Conservation (phyloP, 2,329 filamentous ascomycete genomes). For the Alternaria novae-zelandiae region DNA sequence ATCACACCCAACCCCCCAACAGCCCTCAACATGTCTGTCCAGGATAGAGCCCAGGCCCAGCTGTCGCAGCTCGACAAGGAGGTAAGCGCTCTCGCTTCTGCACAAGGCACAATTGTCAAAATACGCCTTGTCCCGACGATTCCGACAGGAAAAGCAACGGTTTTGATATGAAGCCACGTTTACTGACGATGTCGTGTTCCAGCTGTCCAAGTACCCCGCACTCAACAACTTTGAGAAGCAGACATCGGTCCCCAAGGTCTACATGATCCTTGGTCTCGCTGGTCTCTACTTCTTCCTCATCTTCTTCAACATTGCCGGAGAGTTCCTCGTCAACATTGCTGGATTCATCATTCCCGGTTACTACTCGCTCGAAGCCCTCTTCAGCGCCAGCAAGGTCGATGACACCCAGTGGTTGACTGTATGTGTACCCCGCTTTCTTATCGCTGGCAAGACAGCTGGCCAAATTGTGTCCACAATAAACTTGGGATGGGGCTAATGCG, state of each 20-base stretch:
- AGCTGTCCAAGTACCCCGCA: constrained; percentile 85
- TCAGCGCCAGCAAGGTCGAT: constrained; percentile 73
- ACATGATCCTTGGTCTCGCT: constrained; percentile 76
- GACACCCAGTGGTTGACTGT: constrained; percentile 80
- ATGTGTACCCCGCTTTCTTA: constrained; percentile 27
- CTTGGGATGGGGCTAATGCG: constrained; percentile 20
- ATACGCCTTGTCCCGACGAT: neutral
- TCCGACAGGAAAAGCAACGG: neutral
- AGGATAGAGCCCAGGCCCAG: constrained; percentile 78
- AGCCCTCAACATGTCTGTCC: constrained; percentile 69
- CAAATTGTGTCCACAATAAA: neutral
- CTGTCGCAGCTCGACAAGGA: constrained; percentile 82
- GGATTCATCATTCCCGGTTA: constrained; percentile 84
- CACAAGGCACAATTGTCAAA: constrained; percentile 13
- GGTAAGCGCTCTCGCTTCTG: constrained; percentile 59
- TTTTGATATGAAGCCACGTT: neutral
- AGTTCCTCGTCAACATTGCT: constrained; percentile 85
- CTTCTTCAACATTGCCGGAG: constrained; percentile 89
- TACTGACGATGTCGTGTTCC: constrained; percentile 36
- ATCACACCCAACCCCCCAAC: constrained; percentile 9
- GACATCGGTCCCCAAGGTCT: constrained; percentile 82
- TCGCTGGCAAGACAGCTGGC: constrained; percentile 1
- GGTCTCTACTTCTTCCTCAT: constrained; percentile 89
- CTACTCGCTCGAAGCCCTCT: constrained; percentile 81
- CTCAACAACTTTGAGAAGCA: constrained; percentile 88